Evolutionary conservation across 2,329 filamentous ascomycete genomes (phyloP).

Genomic region (Chrysosporium keratinophilum): DNA sequence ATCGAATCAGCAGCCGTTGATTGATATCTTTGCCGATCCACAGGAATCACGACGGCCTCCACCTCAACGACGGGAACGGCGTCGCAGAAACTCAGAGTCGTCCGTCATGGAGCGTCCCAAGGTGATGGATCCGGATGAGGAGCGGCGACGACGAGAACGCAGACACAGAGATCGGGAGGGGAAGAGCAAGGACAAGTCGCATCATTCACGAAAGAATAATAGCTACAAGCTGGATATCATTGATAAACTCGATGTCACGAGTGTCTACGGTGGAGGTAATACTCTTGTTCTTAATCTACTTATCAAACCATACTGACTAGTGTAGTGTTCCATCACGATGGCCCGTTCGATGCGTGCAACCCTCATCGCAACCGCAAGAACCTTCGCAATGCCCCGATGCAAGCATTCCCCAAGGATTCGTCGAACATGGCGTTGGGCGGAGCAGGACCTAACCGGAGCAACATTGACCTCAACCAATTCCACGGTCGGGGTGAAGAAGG

Average conservation of each 20-base stretch:
- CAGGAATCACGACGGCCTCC: slow-evolving; percentile 24
- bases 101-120: slow-evolving; percentile 46
- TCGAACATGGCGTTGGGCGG: slow-evolving; percentile 88
- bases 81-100: slow-evolving; percentile 54
- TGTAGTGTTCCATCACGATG: slow-evolving; percentile 94
- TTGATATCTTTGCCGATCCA: slow-evolving; percentile 43
- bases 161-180: slow-evolving; percentile 42
- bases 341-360: slow-evolving; percentile 92
- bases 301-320: slow-evolving; percentile 13
- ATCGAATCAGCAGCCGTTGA: slow-evolving; percentile 17
- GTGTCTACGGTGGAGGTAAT: slow-evolving; percentile 78
- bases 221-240: slow-evolving; percentile 64
- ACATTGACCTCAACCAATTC: slow-evolving; percentile 77
- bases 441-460: slow-evolving; percentile 68
- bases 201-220: slow-evolving; percentile 30
- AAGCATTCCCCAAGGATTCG: slow-evolving; percentile 86
- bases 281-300: slow-evolving; percentile 9
- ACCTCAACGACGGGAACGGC: slow-evolving; percentile 34
- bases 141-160: slow-evolving; percentile 41
- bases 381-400: slow-evolving; percentile 78
- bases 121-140: slow-evolving; percentile 41
- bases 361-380: slow-evolving; percentile 84
- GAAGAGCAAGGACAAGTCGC: slow-evolving; percentile 32
- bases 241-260: slow-evolving; percentile 91
- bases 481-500: slow-evolving; percentile 79